A percentile compares a stretch with the other conserved stretches of the same genome.
Evolutionary conservation across 768 basidiomycete species (phyloP).

Genomic region (Amyloporia xantha): DNA sequence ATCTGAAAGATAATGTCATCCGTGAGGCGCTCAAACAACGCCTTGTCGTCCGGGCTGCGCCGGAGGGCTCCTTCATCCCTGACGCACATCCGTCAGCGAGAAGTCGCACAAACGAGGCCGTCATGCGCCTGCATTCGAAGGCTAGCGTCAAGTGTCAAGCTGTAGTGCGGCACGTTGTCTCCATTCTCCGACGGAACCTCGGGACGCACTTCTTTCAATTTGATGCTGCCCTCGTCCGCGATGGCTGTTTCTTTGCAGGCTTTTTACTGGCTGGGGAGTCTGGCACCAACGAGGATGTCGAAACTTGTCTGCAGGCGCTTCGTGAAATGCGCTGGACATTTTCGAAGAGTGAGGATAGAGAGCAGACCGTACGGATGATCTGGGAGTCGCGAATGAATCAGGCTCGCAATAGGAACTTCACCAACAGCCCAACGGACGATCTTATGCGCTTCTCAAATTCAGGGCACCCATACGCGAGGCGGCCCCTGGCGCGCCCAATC

Average conservation of each 20-base stretch:
- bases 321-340: conserved; percentile 78
- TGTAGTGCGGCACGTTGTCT: conserved; percentile 40
- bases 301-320: conserved; percentile 66
- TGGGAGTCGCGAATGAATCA: conserved; percentile 30
- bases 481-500: conserved; percentile 14
- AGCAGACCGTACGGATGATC: conserved; percentile 47
- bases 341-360: conserved; percentile 67
- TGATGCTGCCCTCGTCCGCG: conserved; percentile 81
- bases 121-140: conserved; percentile 35
- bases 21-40: conserved; percentile 74
- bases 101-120: conserved; percentile 21
- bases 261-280: conserved; percentile 58
- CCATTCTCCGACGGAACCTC: conserved; percentile 41
- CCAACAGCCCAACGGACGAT: conserved; percentile 13
- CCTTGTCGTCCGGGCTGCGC: conserved; percentile 25
- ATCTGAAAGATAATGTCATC: conserved; percentile 66
- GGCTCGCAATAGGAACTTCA: conserved; percentile 12
- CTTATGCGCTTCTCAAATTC: conserved; percentile 8
- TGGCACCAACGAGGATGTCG: conserved; percentile 45
- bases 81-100: conserved; percentile 15
- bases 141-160: conserved; percentile 38
- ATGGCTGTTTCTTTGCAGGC: conserved; percentile 87
- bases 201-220: conserved; percentile 66
- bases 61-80: conserved; percentile 10
- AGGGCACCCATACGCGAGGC: conserved; percentile 14